Base-by-base conservation (phyloP, 2,329 filamentous ascomycete genomes). In the Tolypocladium sp. region DNA sequence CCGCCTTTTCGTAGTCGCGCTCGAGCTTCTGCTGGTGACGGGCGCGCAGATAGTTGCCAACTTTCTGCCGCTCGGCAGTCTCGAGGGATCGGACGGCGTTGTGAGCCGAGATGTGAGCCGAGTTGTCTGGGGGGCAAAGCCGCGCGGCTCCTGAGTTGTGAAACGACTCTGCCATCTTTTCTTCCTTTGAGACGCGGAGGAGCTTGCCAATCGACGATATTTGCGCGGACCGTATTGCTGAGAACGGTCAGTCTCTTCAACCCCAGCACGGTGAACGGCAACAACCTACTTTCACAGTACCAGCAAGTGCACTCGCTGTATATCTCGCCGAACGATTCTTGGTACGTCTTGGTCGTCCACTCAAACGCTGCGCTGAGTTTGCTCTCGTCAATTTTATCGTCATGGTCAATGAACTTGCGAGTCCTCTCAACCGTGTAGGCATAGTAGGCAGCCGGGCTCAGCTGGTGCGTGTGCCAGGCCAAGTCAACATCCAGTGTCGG, bases 401-500 rank as follows among this genome's bases (percentile, higher is more conserved):
- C 88, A 67, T 95, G 91, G 68, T 92, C 86, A 64, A 93, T 82
- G 67, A 91, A 90, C 55, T 80, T 83, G 1, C 60, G 61, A 0
- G 79, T 80, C 27, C 70, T 69, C 0, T 56, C 58, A 1, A 79
- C 68, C 1, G 82, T 87, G 68, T 82, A 87, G 3, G 69, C 60
- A 65, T 84, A 87, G 73, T 94, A 94, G 4, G 75, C 67, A 2
- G 69, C 66, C 0, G 90, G 87, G 10, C 76, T 82, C 3, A 93
- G 82, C 69, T 93, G 88, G 66, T 93, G 89, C 0, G 89, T 93
- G 69, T 95, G 91, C 88, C 89, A 92, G 0, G 83, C 88, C 0
- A 92, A 75, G 67, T 92, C 89, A 6, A 92, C 79, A 63, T 92
- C 89, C 0, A 91, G 76, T 0, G 88, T 92, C 0, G 89, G 89